Base-by-base conservation (phyloP, 805 yeast genomes). In the Cyberlindnera japonica region DNA sequence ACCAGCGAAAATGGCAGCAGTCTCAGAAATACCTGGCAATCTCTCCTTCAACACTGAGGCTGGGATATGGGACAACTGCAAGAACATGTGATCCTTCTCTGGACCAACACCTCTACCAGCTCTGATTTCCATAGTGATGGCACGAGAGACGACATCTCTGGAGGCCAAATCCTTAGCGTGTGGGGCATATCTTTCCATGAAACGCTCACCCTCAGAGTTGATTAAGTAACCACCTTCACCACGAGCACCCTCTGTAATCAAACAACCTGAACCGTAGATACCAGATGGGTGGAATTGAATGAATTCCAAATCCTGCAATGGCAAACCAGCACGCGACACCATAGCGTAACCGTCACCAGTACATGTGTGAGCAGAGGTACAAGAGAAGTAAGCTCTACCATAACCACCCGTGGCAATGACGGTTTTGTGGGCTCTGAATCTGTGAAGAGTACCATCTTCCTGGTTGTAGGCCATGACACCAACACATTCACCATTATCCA, bases 31-130 rank as follows among this genome's bases (percentile, higher is more conserved):
- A 83, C 99, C 99, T 56, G 99, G 99, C 59, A 91, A 77, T 75
- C 99, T 84, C 74, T 90, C 97, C 64, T 87, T 77, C 61, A 91
- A 74, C 34, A 91, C 96, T 41, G 83, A 69, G 32, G 96, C 83
- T 39, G 99, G 99, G 61, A 91, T 73, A 65, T 91, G 99, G 43
- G 90, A 81, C 65, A 91, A 78, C 74, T 91, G 99, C 65, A 91
- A 77, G 75, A 63, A 82, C 79, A 93, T 85, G 77, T 93, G 99
- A 69, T 91, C 99, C 71, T 85, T 86, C 59, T 77, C 76, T 58
- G 95, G 89, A 58, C 99, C 99, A 46, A 91, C 98, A 80, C 99
- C 99, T 72, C 99, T 86, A 59, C 98, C 98, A 56, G 87, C 98
- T 64, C 95, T 87, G 63, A 91, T 91, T 73, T 91, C 99, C 89